A percentile compares a stretch with the other conserved stretches of the same genome.
These are phyloP conservation scores for Neoboletus subvelutipes DNA, from an alignment of 768 basidiomycete species.

Conservation along the genomic window DNA sequence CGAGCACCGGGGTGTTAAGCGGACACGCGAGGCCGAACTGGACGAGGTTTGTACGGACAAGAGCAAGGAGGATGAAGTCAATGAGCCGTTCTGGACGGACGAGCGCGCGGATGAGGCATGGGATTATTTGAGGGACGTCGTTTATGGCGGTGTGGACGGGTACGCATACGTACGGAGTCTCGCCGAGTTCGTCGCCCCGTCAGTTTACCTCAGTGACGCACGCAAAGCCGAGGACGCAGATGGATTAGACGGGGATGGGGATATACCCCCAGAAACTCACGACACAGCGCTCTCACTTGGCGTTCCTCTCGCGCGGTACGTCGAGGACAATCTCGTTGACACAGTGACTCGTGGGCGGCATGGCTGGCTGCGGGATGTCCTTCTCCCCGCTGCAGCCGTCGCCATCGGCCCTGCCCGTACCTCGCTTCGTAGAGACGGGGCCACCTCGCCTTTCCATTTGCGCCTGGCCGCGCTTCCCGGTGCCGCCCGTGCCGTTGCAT, in stretches of 20 bases:
- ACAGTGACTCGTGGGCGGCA: slow-evolving; percentile 43
- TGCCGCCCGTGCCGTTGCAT: slow-evolving; percentile 2
- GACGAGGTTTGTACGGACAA: background rate
- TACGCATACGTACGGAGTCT: slow-evolving; percentile 74
- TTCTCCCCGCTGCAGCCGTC: slow-evolving; percentile 4
- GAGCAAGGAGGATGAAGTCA: slow-evolving; percentile 1
- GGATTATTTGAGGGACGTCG: slow-evolving; percentile 67
- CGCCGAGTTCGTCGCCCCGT: slow-evolving; percentile 60
- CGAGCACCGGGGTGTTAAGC: slow-evolving; percentile 24
- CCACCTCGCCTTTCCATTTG: slow-evolving; percentile 5
- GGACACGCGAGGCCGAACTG: slow-evolving; percentile 18
- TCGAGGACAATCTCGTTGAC: slow-evolving; percentile 41
- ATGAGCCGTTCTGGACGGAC: slow-evolving; percentile 47
- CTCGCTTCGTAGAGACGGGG: background rate
- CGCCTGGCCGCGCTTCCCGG: slow-evolving; percentile 17
- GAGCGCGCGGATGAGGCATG: slow-evolving; percentile 55
- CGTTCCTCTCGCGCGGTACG: slow-evolving; percentile 39
- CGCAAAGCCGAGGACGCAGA: background rate
- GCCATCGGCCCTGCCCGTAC: background rate
- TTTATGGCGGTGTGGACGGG: slow-evolving; percentile 78
- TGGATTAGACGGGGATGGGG: background rate
- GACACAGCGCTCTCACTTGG: slow-evolving; percentile 22
- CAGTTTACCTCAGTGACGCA: slow-evolving; percentile 12
- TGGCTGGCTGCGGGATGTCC: slow-evolving; percentile 32
- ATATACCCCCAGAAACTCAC: background rate